These are phyloP conservation scores for Halophytophthora batemanensis DNA, from an alignment of 352 stramenopile genomes.

Conservation along the genomic window DNA sequence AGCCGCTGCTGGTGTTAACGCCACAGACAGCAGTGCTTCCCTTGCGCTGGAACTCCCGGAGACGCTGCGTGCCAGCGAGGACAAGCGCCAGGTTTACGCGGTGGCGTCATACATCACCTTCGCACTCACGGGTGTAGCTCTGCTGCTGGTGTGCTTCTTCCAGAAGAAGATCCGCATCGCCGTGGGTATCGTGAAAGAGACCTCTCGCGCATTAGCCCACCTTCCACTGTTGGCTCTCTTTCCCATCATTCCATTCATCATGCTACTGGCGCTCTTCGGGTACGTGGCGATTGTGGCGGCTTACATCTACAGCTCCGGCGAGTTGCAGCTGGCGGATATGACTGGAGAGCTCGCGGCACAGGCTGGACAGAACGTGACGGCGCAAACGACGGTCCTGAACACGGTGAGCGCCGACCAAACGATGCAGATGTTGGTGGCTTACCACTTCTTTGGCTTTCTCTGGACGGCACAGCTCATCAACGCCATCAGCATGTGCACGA, in stretches of 20 bases:
- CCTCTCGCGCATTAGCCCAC: constrained; percentile 53
- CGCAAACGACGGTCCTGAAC: constrained; percentile 25
- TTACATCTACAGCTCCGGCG: constrained; percentile 65
- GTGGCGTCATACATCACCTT: constrained; percentile 64
- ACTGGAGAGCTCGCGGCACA: constrained; percentile 10
- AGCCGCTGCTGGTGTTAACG: constrained; percentile 35
- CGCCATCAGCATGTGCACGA: constrained; percentile 93
- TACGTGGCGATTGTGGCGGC: constrained; percentile 58
- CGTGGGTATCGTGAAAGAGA: constrained; percentile 75
- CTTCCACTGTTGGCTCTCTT: constrained; percentile 71
- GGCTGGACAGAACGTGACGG: constrained; percentile 8
- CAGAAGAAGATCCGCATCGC: constrained; percentile 80
- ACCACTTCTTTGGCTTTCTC: constrained; percentile 94
- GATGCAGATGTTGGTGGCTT: constrained; percentile 71
- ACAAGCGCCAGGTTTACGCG: constrained; percentile 59
- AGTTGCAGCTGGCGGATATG: constrained; percentile 42
- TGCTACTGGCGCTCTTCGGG: constrained; percentile 62
- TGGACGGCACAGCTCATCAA: constrained; percentile 97
- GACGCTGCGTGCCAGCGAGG: constrained; percentile 49
- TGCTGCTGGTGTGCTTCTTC: constrained; percentile 83
- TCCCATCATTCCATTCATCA: constrained; percentile 55
- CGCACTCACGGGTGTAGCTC: constrained; percentile 47
- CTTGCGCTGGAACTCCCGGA: constrained; percentile 42
- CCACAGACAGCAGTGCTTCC: constrained; percentile 5
- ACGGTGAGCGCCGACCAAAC: constrained; percentile 49